Evolutionary conservation across 2,329 filamentous ascomycete species (phyloP), one percentile per base, ranked within the genome.

Genomic region (Aspergillus aculeatus): DNA sequence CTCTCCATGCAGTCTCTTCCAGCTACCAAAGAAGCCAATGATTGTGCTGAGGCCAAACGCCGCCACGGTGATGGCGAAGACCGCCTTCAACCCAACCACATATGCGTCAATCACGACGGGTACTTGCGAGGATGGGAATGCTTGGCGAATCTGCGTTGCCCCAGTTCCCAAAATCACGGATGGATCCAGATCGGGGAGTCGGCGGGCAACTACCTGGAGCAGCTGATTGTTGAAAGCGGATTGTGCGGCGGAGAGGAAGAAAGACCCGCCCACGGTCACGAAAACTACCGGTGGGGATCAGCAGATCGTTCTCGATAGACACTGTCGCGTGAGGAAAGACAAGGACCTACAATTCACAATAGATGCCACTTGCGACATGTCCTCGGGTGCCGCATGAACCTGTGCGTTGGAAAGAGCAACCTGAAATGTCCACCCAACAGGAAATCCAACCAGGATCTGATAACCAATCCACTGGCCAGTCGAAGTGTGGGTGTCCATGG

Each of bases 381-480:
- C 63, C 1, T 63, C 62, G 1, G 70, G 58, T 4, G 62, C 64
- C 38, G 63, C 66, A 35, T 61, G 62, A 7, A 61, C 65, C 44
- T 70, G 64, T 3, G 63, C 65, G 38, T 65, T 64, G 32, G 62
- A 63, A 4, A 71, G 60, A 51, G 71, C 63, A 63, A 73, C 52
- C 47, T 66, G 68, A 19, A 59, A 57, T 31, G 55, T 57, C 32
- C 35, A 12, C n/a, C 56, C 56, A 23, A 19, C 19, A 5, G 19
- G 19, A 14, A 53, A 53, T 2, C 54, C 32, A 12, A 35, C 32
- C 12, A 77, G 57, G 23, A 73, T 67, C 60, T 77, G 75, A 53
- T 76, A 77, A 1, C 75, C 75, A 23, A 78, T 70, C 75, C 74
- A 78, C 48, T 73, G 69, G 23, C 62, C 66, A 4, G 66, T 54